Base-by-base conservation (phyloP, 768 basidiomycete species). In the Tulasnella sp. region DNA sequence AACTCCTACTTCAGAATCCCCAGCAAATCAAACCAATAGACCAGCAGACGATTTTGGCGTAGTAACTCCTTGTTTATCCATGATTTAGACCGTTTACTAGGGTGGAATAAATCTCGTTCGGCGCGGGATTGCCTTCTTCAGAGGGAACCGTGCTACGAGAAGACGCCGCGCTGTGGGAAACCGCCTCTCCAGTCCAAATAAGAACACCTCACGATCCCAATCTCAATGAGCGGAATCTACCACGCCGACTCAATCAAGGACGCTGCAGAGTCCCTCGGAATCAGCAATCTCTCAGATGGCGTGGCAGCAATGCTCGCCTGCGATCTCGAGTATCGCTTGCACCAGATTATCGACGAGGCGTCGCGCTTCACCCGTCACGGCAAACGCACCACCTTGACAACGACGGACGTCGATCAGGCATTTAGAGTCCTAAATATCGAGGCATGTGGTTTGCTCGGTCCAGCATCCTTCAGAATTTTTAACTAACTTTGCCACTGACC, bases 321-420 rank as follows among this genome's bases (percentile, higher is more conserved):
- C 76, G 97, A 99, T 82, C 94, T 98, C 47, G 97, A 98, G 78
- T 98, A 98, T 81, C 85, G 97, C 73, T 86, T 98, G 78, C 94
- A 96, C 80, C 93, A 98, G 78, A 90, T 98, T 47, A 86, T 96
- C 76, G 93, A 97, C 90, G 96, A 98, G 86, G 94, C 96, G 9
- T 89, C 94, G 32, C 90, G 95, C 67, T 99, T 96, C 81, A 97
- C 96, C 92, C 87, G 94, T 29, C 95, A 98, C 80, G 91, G 91
- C 6, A 88, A 92, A 72, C 85, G 97, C 70, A 94, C 91, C n/a
- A 91, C 91, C 0, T 84, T 99, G 79, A 91, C 89, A 9, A 91
- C 94, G 6, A 84, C 88, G 29, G 97, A 99, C 81, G 88, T 98
- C 72, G 95, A 98, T 80, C 89, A 92, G 75, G 97, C 97, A 1